These are phyloP conservation scores for Podaxis sp. DNA, from an alignment of 768 basidiomycete species.

Conservation along the genomic window DNA sequence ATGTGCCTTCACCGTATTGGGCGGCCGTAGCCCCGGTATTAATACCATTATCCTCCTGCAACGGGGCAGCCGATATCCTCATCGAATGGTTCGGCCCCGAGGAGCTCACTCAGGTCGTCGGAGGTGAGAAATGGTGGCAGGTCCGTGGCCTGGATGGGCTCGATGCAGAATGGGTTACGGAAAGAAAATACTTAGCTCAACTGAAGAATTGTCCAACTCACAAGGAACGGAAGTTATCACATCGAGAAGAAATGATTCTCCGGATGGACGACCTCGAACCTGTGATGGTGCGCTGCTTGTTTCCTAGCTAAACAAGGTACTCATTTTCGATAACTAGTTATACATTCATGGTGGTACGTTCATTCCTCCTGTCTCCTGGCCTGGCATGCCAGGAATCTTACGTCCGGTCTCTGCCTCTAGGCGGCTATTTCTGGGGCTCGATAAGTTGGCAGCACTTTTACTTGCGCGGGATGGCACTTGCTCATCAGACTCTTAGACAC, in stretches of 20 bases:
- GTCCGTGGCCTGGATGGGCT: slow-evolving; percentile 69
- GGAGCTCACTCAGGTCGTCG: slow-evolving; percentile 63
- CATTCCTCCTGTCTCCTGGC: neutral
- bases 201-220: slow-evolving; percentile 21
- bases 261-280: slow-evolving; percentile 54
- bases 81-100: slow-evolving; percentile 73
- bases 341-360: slow-evolving; percentile 62
- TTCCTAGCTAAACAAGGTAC: neutral
- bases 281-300: slow-evolving; percentile 44
- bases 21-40: slow-evolving; percentile 56
- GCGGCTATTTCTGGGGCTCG: slow-evolving; percentile 67
- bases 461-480: neutral
- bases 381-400: neutral
- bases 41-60: slow-evolving; percentile 57
- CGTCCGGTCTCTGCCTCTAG: slow-evolving; percentile 25
- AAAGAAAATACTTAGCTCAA: slow-evolving; percentile 40
- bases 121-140: slow-evolving; percentile 85
- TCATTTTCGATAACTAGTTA: slow-evolving; percentile 33
- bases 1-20: slow-evolving; percentile 67
- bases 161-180: slow-evolving; percentile 62
- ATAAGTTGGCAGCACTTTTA: slow-evolving; percentile 42
- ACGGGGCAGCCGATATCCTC: slow-evolving; percentile 62
- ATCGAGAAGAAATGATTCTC: slow-evolving; percentile 37
- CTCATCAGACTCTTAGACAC: slow-evolving; percentile 37
- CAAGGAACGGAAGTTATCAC: slow-evolving; percentile 29